Percentiles rank a stretch among this genome's conserved stretches.
Evolutionary conservation across 2,329 filamentous ascomycete species (phyloP).

Genomic region (Periconia macrospinosa): DNA sequence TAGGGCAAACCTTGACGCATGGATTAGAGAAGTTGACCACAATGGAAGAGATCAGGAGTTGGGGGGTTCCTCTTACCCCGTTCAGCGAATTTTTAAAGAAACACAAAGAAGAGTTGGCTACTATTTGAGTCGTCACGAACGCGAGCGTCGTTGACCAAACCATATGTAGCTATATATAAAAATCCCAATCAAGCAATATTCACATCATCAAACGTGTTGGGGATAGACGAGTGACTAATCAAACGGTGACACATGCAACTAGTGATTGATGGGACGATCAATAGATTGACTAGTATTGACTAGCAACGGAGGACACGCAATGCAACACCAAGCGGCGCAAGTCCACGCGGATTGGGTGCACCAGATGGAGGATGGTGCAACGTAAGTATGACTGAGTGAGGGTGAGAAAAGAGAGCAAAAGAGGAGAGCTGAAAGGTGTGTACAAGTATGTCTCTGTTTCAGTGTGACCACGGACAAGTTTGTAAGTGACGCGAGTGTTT

Average conservation of each 20-base stretch:
- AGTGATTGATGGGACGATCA: not conserved
- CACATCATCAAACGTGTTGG: not conserved
- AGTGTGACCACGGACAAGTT: too few relatives aligned
- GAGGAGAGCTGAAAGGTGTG: too few relatives aligned
- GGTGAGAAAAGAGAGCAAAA: not conserved
- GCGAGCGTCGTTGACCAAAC: too few relatives aligned
- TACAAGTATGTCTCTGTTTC: too few relatives aligned
- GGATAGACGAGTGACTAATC: not conserved
- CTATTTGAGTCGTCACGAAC: not conserved
- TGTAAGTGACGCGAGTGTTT: too few relatives aligned
- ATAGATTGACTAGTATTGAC: not conserved
- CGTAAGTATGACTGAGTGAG: not conserved
- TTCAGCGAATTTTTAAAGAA: slow-evolving; percentile 46
- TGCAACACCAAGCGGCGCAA: not conserved
- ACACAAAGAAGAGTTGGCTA: slow-evolving; percentile 10
- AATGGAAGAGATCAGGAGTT: slow-evolving; percentile 32
- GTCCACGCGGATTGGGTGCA: not conserved
- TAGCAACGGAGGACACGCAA: not conserved
- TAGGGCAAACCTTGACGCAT: slow-evolving; percentile 42
- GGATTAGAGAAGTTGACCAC: slow-evolving; percentile 43
- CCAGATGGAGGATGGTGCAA: not conserved
- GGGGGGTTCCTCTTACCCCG: slow-evolving; percentile 47
- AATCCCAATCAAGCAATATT: not conserved
- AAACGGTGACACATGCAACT: not conserved
- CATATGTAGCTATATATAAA: not conserved